phyloP scores from a whole-genome alignment of 306 rosid species.

The Cicer pinnatifidum region DNA sequence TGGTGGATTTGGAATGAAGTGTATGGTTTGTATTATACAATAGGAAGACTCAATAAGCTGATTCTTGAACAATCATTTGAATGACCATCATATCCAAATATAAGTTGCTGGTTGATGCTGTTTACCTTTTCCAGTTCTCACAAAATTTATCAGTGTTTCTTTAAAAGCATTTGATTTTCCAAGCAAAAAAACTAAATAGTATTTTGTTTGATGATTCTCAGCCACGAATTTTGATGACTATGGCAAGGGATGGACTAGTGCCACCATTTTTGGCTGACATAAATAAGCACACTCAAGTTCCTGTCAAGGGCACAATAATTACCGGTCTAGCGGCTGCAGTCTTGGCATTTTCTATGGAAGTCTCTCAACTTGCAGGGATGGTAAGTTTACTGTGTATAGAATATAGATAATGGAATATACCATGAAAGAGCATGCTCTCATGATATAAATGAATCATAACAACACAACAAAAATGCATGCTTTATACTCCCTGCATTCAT shows the following conservation, averaged over 20 bases:
- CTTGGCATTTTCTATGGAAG: constrained; percentile 87
- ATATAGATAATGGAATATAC: not conserved
- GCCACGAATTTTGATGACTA: constrained; percentile 59
- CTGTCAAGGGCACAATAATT: constrained; percentile 58
- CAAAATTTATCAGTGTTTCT: constrained; percentile 6
- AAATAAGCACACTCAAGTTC: constrained; percentile 48
- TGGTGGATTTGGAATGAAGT: constrained; percentile 13
- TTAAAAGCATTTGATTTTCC: constrained; percentile 13
- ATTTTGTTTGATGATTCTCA: constrained; percentile 42
- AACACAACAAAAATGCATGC: not conserved
- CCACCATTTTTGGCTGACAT: constrained; percentile 54
- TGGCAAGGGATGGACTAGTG: constrained; percentile 62
- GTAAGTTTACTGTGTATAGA: constrained; percentile 53
- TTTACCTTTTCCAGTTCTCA: constrained; percentile 16
- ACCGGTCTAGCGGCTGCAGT: constrained; percentile 75
- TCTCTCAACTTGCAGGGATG: constrained; percentile 86
- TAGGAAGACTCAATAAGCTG: not conserved
- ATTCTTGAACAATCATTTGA: not conserved
- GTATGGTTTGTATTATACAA: constrained; percentile 5
- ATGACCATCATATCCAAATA: constrained; percentile 15
- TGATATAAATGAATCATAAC: constrained; percentile 14
- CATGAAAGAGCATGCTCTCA: not conserved
- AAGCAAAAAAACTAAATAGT: constrained; percentile 8
- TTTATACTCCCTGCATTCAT: not conserved
- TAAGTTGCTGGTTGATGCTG: constrained; percentile 32